phyloP scores from a whole-genome alignment of 83 land plant species.

The Thuja plicata region DNA sequence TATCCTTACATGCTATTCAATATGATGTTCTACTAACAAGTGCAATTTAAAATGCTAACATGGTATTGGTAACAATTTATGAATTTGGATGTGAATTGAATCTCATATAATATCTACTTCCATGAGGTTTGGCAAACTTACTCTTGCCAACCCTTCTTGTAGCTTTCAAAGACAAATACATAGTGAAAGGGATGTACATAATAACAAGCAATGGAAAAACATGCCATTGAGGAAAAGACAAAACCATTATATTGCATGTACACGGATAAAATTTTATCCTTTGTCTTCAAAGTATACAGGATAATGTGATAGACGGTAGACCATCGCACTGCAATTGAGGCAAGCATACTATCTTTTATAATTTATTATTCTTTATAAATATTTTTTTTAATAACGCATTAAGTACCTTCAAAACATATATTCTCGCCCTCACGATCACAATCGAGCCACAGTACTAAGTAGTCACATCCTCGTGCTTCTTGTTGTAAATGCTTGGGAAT shows the following conservation, averaged over 20 bases:
- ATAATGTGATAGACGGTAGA: neutral
- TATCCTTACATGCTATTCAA: no score
- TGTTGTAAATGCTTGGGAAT: slow-evolving; percentile 85
- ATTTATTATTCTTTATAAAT: neutral
- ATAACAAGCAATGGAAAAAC: no score
- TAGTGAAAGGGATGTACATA: neutral
- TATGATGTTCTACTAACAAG: no score
- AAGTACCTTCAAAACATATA: slow-evolving; percentile 94
- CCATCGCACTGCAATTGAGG: neutral
- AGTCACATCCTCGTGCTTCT: slow-evolving; percentile 85
- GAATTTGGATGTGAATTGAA: neutral
- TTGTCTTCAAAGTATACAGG: neutral
- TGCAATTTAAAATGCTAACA: neutral
- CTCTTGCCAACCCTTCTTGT: neutral
- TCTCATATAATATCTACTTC: neutral
- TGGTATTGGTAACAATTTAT: neutral
- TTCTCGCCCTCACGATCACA: slow-evolving; percentile 99
- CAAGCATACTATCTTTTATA: neutral
- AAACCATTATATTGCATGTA: neutral
- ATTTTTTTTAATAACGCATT: neutral
- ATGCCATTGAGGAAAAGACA: neutral
- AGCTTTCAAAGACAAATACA: neutral
- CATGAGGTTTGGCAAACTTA: neutral
- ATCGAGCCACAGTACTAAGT: slow-evolving; percentile 93
- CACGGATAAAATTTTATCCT: neutral